A percentile compares a stretch with the other conserved stretches of the same genome.
These are phyloP conservation scores for Ajuga chamaepitys DNA, from an alignment of 257 asterid genomes.

Conservation along the genomic window DNA sequence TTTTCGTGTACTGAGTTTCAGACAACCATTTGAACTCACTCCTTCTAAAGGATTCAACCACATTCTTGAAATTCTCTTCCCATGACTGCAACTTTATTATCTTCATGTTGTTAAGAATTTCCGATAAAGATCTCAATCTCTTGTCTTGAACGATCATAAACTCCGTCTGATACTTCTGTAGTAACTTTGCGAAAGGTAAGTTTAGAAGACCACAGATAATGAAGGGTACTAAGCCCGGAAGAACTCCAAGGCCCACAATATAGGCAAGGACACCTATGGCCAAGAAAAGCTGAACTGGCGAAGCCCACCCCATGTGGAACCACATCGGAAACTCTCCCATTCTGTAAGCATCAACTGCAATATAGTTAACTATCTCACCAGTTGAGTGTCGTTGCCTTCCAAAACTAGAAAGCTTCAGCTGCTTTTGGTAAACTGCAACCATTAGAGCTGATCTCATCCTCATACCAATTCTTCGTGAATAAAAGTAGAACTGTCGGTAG, in stretches of 20 bases:
- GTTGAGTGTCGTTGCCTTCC: constrained; percentile 58
- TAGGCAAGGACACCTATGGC: constrained; percentile 34
- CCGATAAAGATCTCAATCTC: constrained; percentile 57
- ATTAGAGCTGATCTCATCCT: constrained; percentile 66
- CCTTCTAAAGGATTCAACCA: constrained; percentile 38
- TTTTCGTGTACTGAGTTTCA: constrained; percentile 37
- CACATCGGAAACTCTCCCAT: constrained; percentile 74
- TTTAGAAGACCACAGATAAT: constrained; percentile 47
- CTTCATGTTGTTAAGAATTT: constrained; percentile 70
- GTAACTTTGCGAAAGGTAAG: constrained; percentile 52
- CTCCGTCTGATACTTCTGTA: constrained; percentile 58
- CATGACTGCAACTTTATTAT: constrained; percentile 74
- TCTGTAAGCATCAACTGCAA: constrained; percentile 70
- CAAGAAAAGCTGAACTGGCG: constrained; percentile 33
- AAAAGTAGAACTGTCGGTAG: constrained; percentile 54
- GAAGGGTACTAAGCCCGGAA: constrained; percentile 62
- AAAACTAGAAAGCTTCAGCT: constrained; percentile 48
- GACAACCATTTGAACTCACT: constrained; percentile 62
- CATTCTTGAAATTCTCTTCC: constrained; percentile 61
- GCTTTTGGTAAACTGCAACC: constrained; percentile 61
- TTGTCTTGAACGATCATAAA: constrained; percentile 63
- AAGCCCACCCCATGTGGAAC: constrained; percentile 51
- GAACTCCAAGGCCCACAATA: constrained; percentile 60
- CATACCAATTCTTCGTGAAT: constrained; percentile 53
- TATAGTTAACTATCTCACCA: constrained; percentile 67